Base-by-base conservation (phyloP, 257 asterid genomes). In the Fraxinus cuspidata region DNA sequence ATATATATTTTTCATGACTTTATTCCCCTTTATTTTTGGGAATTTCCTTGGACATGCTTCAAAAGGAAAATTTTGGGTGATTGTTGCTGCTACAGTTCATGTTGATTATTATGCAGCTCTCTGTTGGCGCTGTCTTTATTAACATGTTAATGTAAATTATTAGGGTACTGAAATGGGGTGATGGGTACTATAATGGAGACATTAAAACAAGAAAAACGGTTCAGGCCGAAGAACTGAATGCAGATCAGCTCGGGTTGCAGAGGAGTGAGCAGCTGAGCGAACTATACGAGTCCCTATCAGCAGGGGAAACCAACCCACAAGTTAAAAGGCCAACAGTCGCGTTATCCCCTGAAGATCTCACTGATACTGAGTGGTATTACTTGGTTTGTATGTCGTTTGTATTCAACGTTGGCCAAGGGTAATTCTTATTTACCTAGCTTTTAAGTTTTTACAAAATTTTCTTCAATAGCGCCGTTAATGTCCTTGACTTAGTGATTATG, bases 181-280 rank as follows among this genome's bases (percentile, higher is more conserved):
- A 90, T 75, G 99, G 99, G 73, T 93, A 92, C 90, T 95, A 95
- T 71, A 95, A 95, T 77, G 99, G 99, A 25, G 99, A 93, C 44
- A 95, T 95, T 11, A 95, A 93, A 78, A 95, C 98, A 47, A 85
- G 99, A 84, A 95, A 92, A 81, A 95, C 96, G 2, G 94, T 91
- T 71, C 98, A 95, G 78, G 78, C 91, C 0, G 85, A 78, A 9
- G 98, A 95, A 73, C 63, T 85, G 56, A 82, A 80, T 83, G 76
- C 85, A 4, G 97, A 93, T 78, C 89, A 85, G 64, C 73, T 89
- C 64, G 97, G 92, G 1, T 76, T 93, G 81, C 94, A 89, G 68
- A 92, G 98, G 81, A 93, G 91, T 42, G 99, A 95, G 77, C 96
- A 91, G 29, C 79, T 95, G 75, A 84, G 93, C 77, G 99, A 93